phyloP scores from a whole-genome alignment of 2,329 filamentous ascomycete species.

The Sarocladium oryzae region DNA sequence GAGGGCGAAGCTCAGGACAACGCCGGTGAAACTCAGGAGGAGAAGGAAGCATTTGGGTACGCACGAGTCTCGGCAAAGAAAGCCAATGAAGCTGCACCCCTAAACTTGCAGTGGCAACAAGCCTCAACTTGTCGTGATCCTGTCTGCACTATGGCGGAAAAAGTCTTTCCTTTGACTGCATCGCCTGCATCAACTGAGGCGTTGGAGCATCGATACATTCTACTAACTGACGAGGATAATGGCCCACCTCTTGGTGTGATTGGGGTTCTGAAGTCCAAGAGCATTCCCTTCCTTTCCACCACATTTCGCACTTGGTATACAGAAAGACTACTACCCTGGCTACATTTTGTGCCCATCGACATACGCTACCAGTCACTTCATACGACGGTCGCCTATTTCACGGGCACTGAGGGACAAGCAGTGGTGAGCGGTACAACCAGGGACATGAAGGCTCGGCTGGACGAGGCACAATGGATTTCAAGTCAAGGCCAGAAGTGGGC shows the following conservation, averaged over 20 bases:
- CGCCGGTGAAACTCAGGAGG: background rate
- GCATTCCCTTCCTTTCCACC: slow-evolving; percentile 63
- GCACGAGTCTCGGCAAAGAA: slow-evolving; percentile 44
- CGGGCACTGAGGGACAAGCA: slow-evolving; percentile 43
- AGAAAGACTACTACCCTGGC: slow-evolving; percentile 66
- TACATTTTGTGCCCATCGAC: slow-evolving; percentile 76
- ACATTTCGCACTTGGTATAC: slow-evolving; percentile 78
- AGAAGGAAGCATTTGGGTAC: slow-evolving; percentile 42
- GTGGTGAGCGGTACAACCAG: slow-evolving; percentile 38
- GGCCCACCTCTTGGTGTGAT: slow-evolving; percentile 57
- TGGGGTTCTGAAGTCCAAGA: slow-evolving; percentile 57
- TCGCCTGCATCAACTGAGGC: slow-evolving; percentile 37
- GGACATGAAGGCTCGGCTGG: slow-evolving; percentile 37
- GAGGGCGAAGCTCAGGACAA: slow-evolving; percentile 15
- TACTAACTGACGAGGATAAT: slow-evolving; percentile 65
- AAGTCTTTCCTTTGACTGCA: slow-evolving; percentile 23
- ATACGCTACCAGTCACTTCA: slow-evolving; percentile 66
- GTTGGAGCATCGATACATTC: slow-evolving; percentile 62
- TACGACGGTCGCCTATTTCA: slow-evolving; percentile 68
- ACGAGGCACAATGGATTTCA: slow-evolving; percentile 59
- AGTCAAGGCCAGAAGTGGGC: slow-evolving; percentile 61
- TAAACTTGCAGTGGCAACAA: slow-evolving; percentile 54
- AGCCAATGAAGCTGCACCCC: slow-evolving; percentile 46
- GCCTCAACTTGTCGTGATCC: slow-evolving; percentile 48
- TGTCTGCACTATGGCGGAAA: slow-evolving; percentile 23